Base-by-base conservation (phyloP, 1,284 basidiomycete genomes). In the Cryptococcus hybrid region DNA sequence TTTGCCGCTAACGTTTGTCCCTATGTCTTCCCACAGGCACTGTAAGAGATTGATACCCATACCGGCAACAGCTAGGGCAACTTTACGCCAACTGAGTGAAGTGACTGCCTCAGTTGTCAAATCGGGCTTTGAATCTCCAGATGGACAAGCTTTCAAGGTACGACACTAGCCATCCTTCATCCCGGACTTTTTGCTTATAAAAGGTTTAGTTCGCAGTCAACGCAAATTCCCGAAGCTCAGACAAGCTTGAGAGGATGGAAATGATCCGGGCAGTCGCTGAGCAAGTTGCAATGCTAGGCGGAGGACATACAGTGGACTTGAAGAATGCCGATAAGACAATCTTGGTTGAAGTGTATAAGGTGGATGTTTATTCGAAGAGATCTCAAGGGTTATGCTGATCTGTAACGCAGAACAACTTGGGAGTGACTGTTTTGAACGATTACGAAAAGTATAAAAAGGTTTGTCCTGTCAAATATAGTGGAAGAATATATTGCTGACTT, bases 181-280 rank as follows among this genome's bases (percentile, higher is more conserved):
- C 18, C 18, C 18, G 18, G 18, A 18, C 18, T 18, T 18, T 18
- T 18, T 18, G 18, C 18, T 18, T 18, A 18, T 18, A 18, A 18
- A 18, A 18, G 18, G 18, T 4, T 0, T 54, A 76, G 72, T 76
- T 70, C 40, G 74, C 62, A 0, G 69, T 75, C 35, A 57, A 65
- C 13, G 60, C 67, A 3, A 71, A 65, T 51, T 58, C 66, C 5
- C 64, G 74, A 35, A 63, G 66, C 46, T 75, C 71, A 9, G 57
- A 64, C 50, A 66, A 63, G 46, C 49, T 76, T 4, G 69, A 70
- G 9, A 48, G 72, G 18, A 58, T 76, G 55, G 66, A 73, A 12
- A 68, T 74, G 67, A 76, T 76, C 61, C 66, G 67, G 47, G 58
- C 65, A 0, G 63, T 74, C 11, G 74, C 74, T 3, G 69, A 71